Evolutionary conservation across 2,329 filamentous ascomycete species (phyloP).

Genomic region (Calonectria fujianensis): DNA sequence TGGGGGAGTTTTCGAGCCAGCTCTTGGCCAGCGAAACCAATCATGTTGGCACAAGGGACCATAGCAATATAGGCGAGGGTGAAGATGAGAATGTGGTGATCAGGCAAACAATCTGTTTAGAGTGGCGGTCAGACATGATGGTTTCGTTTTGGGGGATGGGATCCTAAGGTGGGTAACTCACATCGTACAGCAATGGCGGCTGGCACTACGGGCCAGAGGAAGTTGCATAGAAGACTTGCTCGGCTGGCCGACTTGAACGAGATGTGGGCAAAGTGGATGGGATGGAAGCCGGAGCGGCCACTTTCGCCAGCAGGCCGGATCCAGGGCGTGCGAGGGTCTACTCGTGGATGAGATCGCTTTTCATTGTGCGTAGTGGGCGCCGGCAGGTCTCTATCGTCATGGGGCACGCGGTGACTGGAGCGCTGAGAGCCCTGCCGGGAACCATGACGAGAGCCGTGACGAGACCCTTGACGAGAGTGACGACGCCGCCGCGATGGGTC

Average conservation of each 20-base stretch:
- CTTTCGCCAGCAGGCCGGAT: slow-evolving; percentile 64
- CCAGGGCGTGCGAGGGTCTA: slow-evolving; percentile 41
- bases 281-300: slow-evolving; percentile 66
- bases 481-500: slow-evolving; percentile 20
- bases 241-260: slow-evolving; percentile 65
- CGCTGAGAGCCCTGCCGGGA: slow-evolving; percentile 43
- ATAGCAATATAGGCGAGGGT: slow-evolving; percentile 70
- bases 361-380: slow-evolving; percentile 55
- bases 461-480: slow-evolving; percentile 15
- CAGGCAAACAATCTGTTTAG: slow-evolving; percentile 58
- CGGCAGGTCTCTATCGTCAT: slow-evolving; percentile 48
- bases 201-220: slow-evolving; percentile 71
- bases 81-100: slow-evolving; percentile 67
- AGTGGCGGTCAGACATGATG: slow-evolving; percentile 28
- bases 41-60: slow-evolving; percentile 70
- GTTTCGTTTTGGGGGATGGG: neutral
- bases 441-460: slow-evolving; percentile 40
- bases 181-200: slow-evolving; percentile 67
- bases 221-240: slow-evolving; percentile 67
- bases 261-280: slow-evolving; percentile 65
- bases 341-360: slow-evolving; percentile 42
- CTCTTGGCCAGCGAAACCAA: slow-evolving; percentile 77
- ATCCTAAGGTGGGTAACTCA: slow-evolving; percentile 44
- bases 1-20: slow-evolving; percentile 86
- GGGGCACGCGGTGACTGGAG: slow-evolving; percentile 35